A percentile compares a stretch with the other conserved stretches of the same genome.
phyloP scores from a whole-genome alignment of 495 filamentous ascomycete genomes.

The Lasiosphaeris hirsuta region DNA sequence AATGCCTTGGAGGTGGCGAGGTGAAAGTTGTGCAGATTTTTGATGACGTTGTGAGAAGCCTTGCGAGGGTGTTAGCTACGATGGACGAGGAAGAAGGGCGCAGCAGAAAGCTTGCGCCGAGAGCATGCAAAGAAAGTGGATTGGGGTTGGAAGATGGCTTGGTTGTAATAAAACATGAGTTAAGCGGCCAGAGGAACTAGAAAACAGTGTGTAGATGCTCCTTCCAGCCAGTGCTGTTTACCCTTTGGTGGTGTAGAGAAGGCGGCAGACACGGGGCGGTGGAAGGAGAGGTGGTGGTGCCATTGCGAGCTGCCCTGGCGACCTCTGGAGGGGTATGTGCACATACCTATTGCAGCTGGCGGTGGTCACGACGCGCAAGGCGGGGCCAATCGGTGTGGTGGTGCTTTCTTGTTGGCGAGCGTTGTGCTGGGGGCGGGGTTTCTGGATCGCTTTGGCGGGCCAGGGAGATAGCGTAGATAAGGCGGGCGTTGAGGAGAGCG shows the following conservation, averaged over 20 bases:
- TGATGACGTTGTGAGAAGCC: background rate
- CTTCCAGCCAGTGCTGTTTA: conserved; percentile 6
- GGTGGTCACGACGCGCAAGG: conserved; percentile 19
- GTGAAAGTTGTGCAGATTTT: background rate
- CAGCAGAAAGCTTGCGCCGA: background rate
- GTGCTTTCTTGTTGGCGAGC: conserved; percentile 14
- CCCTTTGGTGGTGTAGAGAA: conserved; percentile 9
- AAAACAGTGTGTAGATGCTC: background rate
- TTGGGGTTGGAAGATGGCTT: background rate
- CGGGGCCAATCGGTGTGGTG: conserved; percentile 26
- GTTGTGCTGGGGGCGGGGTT: conserved; percentile 13
- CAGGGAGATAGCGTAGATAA: conserved; percentile 13
- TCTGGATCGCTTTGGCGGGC: conserved; percentile 14
- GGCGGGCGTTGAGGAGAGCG: conserved; percentile 7
- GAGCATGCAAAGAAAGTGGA: conserved; percentile 2
- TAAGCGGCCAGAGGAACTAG: background rate
- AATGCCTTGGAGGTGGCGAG: background rate
- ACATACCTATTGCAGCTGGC: conserved; percentile 31
- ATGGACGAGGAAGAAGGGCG: background rate
- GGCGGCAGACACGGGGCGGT: conserved; percentile 11
- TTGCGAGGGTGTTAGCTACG: background rate
- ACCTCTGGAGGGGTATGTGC: conserved; percentile 25
- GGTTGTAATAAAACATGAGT: background rate
- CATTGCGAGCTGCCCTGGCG: conserved; percentile 14
- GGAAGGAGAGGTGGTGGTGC: conserved; percentile 25